phyloP scores from a whole-genome alignment of 345 rosid genomes.

The Sonneratia caseolaris region DNA sequence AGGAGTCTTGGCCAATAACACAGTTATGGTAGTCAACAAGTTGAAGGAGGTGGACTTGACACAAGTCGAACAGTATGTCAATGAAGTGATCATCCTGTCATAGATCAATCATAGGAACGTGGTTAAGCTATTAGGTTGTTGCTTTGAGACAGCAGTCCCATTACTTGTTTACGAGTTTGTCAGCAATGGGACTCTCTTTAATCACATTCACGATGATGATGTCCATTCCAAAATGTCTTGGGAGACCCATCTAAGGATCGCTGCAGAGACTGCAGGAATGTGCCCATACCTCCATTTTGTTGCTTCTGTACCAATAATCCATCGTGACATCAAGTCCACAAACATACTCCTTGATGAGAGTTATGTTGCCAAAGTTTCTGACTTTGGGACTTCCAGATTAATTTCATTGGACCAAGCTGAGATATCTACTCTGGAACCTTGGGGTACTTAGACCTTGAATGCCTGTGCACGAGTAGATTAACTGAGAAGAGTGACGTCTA shows the following conservation, averaged over 20 bases:
- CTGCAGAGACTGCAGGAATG: constrained; percentile 21
- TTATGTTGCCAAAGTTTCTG: constrained; percentile 27
- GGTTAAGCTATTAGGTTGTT: constrained; percentile 36
- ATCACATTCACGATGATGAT: constrained; percentile 21
- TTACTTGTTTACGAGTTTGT: constrained; percentile 31
- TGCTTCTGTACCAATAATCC: constrained; percentile 22
- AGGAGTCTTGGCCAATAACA: constrained; percentile 22
- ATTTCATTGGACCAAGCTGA: constrained; percentile 26
- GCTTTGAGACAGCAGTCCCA: constrained; percentile 37
- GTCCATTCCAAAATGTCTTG: constrained; percentile 13
- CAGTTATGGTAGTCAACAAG: constrained; percentile 33
- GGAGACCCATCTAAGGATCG: constrained; percentile 22
- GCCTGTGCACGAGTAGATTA: constrained; percentile 13
- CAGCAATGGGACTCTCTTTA: constrained; percentile 28
- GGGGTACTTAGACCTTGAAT: constrained; percentile 40
- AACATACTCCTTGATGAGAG: constrained; percentile 33
- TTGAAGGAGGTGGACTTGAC: constrained; percentile 24
- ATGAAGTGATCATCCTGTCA: constrained; percentile 30
- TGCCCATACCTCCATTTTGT: constrained; percentile 24
- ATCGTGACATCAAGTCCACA: constrained; percentile 28
- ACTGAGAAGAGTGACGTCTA: constrained; percentile 37
- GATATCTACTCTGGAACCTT: constrained; percentile 29
- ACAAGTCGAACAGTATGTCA: constrained; percentile 34
- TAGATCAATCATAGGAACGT: constrained; percentile 36
- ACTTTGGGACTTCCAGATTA: constrained; percentile 38